Conservation (phyloP, 2,329 filamentous ascomycete species). For the Tothia fuscella region DNA sequence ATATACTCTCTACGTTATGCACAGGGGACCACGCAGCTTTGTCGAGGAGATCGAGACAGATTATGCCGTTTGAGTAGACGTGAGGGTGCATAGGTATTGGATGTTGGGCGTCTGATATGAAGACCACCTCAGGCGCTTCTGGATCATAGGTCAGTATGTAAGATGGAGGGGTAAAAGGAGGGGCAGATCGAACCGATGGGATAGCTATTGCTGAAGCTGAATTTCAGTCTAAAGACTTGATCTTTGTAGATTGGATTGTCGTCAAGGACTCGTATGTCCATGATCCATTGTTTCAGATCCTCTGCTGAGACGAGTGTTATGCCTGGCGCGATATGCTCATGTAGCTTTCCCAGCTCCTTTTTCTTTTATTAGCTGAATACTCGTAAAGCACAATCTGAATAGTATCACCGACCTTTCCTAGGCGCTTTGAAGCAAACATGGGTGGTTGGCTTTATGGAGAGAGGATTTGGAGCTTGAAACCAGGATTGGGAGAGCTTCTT, state of each 20-base stretch:
- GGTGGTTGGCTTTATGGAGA: too few relatives aligned
- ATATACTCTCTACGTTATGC: constrained; percentile 92
- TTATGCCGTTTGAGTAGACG: constrained; percentile 97
- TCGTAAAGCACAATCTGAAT: too few relatives aligned
- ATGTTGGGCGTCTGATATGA: constrained; percentile 46
- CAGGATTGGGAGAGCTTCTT: too few relatives aligned
- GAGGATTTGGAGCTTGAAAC: too few relatives aligned
- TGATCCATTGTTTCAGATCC: constrained; percentile 76
- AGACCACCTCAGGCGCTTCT: constrained; percentile 94
- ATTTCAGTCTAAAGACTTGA: constrained; percentile 74
- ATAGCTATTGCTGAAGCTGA: constrained; percentile 72
- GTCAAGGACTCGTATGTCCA: constrained; percentile 87
- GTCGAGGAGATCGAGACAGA: constrained; percentile 87
- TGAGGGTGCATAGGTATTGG: constrained; percentile 89
- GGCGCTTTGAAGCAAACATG: too few relatives aligned
- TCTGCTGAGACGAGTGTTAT: constrained; percentile 74
- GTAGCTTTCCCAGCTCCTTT: too few relatives aligned
- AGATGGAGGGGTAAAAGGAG: neutral
- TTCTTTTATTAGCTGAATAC: too few relatives aligned
- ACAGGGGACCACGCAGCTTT: constrained; percentile 88
- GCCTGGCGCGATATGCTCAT: constrained; percentile 47
- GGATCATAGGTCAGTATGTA: constrained; percentile 8
- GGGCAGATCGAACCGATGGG: constrained; percentile 64
- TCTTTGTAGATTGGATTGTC: constrained; percentile 75
- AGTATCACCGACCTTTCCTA: too few relatives aligned